A percentile compares a stretch with the other conserved stretches of the same genome.
These are phyloP conservation scores for Tricholoma matsutake DNA, from an alignment of 768 basidiomycete species.

Conservation along the genomic window DNA sequence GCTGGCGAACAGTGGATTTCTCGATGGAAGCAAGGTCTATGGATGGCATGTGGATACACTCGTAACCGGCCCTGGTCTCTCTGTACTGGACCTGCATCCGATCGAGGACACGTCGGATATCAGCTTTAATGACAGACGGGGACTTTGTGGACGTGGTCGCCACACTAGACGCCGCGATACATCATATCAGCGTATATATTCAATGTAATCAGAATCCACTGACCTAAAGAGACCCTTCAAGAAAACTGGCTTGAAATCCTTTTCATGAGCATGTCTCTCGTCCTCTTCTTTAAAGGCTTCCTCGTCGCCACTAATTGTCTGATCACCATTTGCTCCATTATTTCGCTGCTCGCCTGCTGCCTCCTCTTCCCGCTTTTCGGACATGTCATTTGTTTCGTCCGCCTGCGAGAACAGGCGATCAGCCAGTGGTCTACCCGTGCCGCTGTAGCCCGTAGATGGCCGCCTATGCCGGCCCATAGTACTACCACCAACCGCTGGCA, in stretches of 20 bases:
- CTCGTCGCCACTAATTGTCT: constrained; percentile 28
- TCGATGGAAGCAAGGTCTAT: constrained; percentile 85
- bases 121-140: constrained; percentile 73
- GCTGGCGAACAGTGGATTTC: constrained; percentile 22
- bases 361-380: constrained; percentile 43
- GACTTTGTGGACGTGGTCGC: constrained; percentile 93
- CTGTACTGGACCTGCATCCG: constrained; percentile 95
- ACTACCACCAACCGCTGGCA: constrained; percentile 29
- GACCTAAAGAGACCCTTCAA: constrained; percentile 95
- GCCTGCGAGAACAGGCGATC: constrained; percentile 51
- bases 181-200: constrained; percentile 1
- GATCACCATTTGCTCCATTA: constrained; percentile 9
- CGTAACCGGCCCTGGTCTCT: constrained; percentile 87
- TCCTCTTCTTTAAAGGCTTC: constrained; percentile 48
- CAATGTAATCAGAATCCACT: constrained; percentile 19
- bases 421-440: constrained; percentile 30
- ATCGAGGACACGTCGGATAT: constrained; percentile 84
- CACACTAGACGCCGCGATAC: constrained; percentile 49
- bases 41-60: constrained; percentile 93
- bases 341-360: constrained; percentile 25
- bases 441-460: constrained; percentile 65
- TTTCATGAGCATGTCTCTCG: constrained; percentile 51
- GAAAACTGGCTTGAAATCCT: constrained; percentile 91
- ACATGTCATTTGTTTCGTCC: constrained; percentile 45
- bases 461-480: constrained; percentile 67